Percentiles rank a stretch among this genome's conserved stretches.
phyloP scores from a whole-genome alignment of 306 rosid species.

The Aeschynomene evenia region DNA sequence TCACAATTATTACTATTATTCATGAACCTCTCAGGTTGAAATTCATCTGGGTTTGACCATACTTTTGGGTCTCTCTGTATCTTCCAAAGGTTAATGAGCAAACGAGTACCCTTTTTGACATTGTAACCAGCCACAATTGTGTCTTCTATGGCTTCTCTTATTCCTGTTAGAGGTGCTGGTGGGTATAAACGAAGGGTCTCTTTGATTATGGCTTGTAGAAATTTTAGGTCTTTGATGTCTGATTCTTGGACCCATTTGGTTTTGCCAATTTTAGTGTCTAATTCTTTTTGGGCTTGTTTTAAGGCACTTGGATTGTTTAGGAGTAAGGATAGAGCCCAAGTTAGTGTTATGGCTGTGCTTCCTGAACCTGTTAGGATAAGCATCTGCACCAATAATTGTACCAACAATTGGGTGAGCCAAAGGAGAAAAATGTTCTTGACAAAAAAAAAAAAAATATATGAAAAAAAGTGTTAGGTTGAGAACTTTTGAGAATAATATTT shows the following conservation, averaged over 20 bases:
- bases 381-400: conserved; percentile 1
- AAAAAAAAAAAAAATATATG: too few species aligned
- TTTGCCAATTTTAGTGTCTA: conserved; percentile 32
- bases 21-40: conserved; percentile 44
- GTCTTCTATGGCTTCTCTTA: conserved; percentile 40
- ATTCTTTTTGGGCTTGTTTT: conserved; percentile 34
- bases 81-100: conserved; percentile 42
- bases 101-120: conserved; percentile 41
- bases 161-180: conserved; percentile 51
- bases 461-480: too few species aligned
- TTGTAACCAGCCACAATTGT: conserved; percentile 32
- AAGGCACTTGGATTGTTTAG: conserved; percentile 37
- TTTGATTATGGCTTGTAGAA: conserved; percentile 40
- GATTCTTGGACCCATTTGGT: conserved; percentile 46
- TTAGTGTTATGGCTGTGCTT: conserved; percentile 45
- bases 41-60: conserved; percentile 44
- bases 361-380: conserved; percentile 43
- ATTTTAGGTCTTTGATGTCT: conserved; percentile 33
- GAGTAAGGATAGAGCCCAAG: conserved; percentile 46
- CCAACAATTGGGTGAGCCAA: too few species aligned
- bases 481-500: too few species aligned
- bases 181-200: conserved; percentile 52
- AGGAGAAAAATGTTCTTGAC: too few species aligned
- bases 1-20: not conserved
- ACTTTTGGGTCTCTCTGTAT: conserved; percentile 38